A percentile compares a stretch with the other conserved stretches of the same genome.
Conservation (phyloP, 768 basidiomycete genomes). For the Erythrobasidium yunnanense region DNA sequence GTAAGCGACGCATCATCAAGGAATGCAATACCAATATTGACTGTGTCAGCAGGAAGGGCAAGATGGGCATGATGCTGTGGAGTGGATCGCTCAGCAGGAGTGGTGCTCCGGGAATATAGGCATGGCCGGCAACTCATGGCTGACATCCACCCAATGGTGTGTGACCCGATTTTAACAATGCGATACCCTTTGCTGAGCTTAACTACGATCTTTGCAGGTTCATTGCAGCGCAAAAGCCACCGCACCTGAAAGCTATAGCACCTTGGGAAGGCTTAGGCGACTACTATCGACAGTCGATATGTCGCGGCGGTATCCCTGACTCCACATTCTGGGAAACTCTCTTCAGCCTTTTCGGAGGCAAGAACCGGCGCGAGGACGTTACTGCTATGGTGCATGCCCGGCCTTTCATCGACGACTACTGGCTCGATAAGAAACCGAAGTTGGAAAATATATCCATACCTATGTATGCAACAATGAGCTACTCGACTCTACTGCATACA, state of each 20-base stretch:
- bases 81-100: neutral
- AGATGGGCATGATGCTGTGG: neutral
- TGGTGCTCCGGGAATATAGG: neutral
- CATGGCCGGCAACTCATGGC: constrained; percentile 3
- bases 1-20: too few relatives aligned
- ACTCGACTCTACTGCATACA: neutral
- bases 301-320: neutral
- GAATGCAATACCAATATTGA: too few relatives aligned
- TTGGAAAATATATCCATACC: neutral
- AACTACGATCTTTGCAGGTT: too few relatives aligned
- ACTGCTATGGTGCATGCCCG: neutral
- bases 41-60: too few relatives aligned
- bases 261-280: neutral
- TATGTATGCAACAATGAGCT: neutral
- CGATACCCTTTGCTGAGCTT: too few relatives aligned
- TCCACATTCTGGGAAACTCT: neutral
- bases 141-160: neutral
- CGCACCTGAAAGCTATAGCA: neutral
- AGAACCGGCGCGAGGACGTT: neutral
- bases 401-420: neutral
- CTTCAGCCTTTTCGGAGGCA: neutral
- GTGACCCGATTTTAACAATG: too few relatives aligned
- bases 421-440: neutral
- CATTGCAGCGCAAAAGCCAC: neutral
- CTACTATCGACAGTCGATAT: neutral